These are phyloP conservation scores for Silene noctiflora DNA, from an alignment of 179 eudicot species.

Conservation along the genomic window DNA sequence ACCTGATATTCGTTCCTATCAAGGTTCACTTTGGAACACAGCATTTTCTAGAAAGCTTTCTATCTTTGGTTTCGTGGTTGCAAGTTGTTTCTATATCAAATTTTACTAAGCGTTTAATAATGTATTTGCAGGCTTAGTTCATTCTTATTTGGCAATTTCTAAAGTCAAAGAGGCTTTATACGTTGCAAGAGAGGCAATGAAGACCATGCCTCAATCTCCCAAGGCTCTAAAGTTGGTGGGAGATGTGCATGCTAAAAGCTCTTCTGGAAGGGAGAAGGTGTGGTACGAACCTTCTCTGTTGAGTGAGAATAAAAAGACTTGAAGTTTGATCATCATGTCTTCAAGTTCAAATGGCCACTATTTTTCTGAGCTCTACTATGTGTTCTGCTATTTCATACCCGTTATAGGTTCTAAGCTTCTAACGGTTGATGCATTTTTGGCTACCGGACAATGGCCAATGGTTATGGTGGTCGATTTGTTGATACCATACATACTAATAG, in stretches of 20 bases:
- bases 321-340: neutral
- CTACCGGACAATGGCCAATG: neutral
- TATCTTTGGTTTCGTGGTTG: constrained; percentile 6
- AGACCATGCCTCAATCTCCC: constrained; percentile 92
- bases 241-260: constrained; percentile 89
- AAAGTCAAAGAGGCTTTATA: constrained; percentile 88
- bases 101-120: neutral
- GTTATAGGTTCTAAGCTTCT: neutral
- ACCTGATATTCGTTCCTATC: constrained; percentile 96
- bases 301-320: neutral
- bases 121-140: constrained; percentile 67
- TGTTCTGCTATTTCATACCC: neutral
- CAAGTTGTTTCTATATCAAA: neutral
- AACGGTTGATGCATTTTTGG: neutral
- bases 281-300: constrained; percentile 6
- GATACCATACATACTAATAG: constrained; percentile 3
- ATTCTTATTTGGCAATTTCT: constrained; percentile 78
- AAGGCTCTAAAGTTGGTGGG: constrained; percentile 93
- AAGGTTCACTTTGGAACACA: constrained; percentile 42
- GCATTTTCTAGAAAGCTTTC: neutral
- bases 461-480: neutral
- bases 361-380: neutral
- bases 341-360: neutral
- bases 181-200: constrained; percentile 94
- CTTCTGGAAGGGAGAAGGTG: constrained; percentile 92